Base-by-base conservation (phyloP, 805 yeast species). In the Naumovozyma dairenensis region DNA sequence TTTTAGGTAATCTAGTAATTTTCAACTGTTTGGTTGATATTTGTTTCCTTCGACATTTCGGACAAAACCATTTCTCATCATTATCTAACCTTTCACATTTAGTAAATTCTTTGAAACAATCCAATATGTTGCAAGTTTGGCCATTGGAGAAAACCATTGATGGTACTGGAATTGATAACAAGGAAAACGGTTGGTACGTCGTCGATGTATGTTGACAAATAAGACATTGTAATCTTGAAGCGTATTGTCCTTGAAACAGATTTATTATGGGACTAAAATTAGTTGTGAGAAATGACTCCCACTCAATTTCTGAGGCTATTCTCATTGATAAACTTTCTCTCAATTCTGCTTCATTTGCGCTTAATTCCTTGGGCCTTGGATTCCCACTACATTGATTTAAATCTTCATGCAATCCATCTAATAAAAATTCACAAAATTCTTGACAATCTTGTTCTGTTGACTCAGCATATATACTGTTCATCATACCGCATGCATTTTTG, bases 401-500 rank as follows among this genome's bases (percentile, higher is more conserved):
- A 57, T 87, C 97, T 57, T 87, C 97, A 51, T 89, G 97, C 25
- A 87, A 64, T 2, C 94, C 89, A 59, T 89, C 96, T 24, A 89
- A 64, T 20, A 87, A 57, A 66, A 82, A 87, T 24, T 93, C 87
- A 31, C 87, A 67, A 49, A 89, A 80, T 53, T 89, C 97, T 55
- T 89, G 96, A 1, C 94, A 82, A 53, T 87, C 97, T 51, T 87
- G 97, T 54, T 89, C 96, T 34, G 72, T 75, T 46, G 75, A 80
- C 4, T 84, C 93, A 1, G 80, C 72, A 59, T 87, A 87, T 69
- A 80, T 71, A 2, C 80, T 71, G 21, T 86, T 80, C 18, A 83
- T 55, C 0, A 79, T 67, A 0, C 93, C 94, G 16, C 79, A 61
- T 2, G 80, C 71, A 28, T 65, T 63, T 51, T 83, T 82, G 53